Evolutionary conservation across 1,284 basidiomycete genomes (phyloP), one percentile per base, ranked within the genome.

Genomic region (Meira nashicola): DNA sequence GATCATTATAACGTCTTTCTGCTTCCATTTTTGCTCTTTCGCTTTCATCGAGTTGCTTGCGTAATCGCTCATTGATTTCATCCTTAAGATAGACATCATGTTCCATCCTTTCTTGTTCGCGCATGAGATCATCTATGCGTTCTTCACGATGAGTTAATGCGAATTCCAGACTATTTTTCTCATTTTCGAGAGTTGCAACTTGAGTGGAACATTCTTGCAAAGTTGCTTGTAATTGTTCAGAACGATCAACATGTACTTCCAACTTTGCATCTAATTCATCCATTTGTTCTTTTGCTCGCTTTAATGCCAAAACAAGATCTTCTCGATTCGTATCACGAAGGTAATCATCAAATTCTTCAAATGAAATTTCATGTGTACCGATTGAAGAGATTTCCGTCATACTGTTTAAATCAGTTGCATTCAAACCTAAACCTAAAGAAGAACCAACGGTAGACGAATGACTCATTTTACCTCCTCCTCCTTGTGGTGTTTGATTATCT

Each of bases 281-380:
- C 65, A 73, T 72, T 23, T 72, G 64, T 52, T 67, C 66, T 44
- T 73, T 73, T 19, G 69, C 67, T n/a, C 69, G 59, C 9, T 65
- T 66, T 0, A 73, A 58, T 1, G 71, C 71, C 23, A 67, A 28
- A 2, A 73, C 66, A 37, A 73, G 64, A 37, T 72, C 70, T 21
- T 71, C 68, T 14, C 66, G 58, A 19, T 61, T 52, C 5, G 69
- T 53, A 17, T 64, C 70, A 21, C 61, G 48, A 46, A 74, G 63
- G n/a, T 70, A 70, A 37, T 55, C 48, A 60, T 72, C 68, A 21
- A 74, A 65, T 43, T 71, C 69, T 41, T 70, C 64, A 43, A 55
- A 67, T 9, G 70, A 62, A 10, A 74, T 73, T n/a, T 73, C 69
- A 40, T 33, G 28, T 33, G 28, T 33, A 4, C 28, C 28, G 28